Percentiles rank a stretch among this genome's conserved stretches.
Conservation (phyloP, 495 filamentous ascomycete species). For the Astrocystis sublimbata region DNA sequence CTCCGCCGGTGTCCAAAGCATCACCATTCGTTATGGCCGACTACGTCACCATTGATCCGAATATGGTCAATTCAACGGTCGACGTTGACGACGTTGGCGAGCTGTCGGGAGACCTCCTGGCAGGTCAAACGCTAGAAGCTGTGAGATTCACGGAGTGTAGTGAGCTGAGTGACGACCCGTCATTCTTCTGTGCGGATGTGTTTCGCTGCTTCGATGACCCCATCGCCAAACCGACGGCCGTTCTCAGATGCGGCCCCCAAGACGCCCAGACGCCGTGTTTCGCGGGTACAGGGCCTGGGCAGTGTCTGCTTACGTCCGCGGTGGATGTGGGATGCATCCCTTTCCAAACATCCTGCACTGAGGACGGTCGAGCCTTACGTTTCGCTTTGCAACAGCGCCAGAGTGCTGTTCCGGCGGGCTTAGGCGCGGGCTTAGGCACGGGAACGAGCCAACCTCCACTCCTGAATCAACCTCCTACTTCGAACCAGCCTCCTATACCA, state of each 20-base stretch:
- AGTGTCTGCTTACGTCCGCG: background rate
- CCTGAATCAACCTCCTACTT: too few relatives aligned
- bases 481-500: too few relatives aligned
- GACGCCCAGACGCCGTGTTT: background rate
- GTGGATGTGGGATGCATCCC: too few relatives aligned
- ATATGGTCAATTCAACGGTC: background rate
- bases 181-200: background rate
- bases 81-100: constrained; percentile 1
- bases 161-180: background rate
- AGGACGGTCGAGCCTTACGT: too few relatives aligned
- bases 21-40: background rate
- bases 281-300: background rate
- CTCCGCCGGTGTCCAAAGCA: background rate
- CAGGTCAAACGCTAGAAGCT: background rate
- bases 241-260: background rate
- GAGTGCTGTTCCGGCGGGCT: too few relatives aligned
- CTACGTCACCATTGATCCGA: background rate
- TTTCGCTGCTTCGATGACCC: background rate
- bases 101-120: background rate
- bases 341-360: too few relatives aligned
- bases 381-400: too few relatives aligned
- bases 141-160: background rate
- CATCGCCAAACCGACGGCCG: background rate
- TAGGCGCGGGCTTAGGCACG: too few relatives aligned
- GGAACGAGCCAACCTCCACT: too few relatives aligned